Percentiles rank a stretch among this genome's conserved stretches.
Evolutionary conservation across 176 grass and related monocot species (phyloP).

Genomic region (Avena eriantha): DNA sequence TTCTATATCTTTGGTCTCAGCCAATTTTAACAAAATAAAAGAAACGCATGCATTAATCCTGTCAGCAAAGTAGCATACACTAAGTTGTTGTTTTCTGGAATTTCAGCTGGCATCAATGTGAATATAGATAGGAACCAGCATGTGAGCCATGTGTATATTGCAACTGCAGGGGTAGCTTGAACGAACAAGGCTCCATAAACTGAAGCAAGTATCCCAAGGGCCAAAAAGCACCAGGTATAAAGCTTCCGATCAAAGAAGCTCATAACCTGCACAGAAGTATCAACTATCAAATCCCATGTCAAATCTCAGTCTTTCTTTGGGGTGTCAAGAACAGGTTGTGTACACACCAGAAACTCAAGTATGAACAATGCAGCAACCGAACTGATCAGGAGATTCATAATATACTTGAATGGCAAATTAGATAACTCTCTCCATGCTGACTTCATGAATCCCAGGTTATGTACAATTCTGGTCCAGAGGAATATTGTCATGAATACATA

Average conservation of each 20-base stretch:
- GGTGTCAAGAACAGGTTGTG: conserved; percentile 23
- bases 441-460: conserved; percentile 69
- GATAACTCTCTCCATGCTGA: conserved; percentile 67
- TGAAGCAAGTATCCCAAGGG: conserved; percentile 68
- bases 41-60: conserved; percentile 15
- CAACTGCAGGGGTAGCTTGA: conserved; percentile 61
- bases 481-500: conserved; percentile 93
- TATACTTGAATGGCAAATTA: conserved; percentile 62
- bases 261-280: conserved; percentile 67
- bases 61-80: conserved; percentile 68
- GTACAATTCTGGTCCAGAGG: conserved; percentile 85
- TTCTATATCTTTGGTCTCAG: conserved; percentile 12
- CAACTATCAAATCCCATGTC: conserved; percentile 42
- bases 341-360: conserved; percentile 88
- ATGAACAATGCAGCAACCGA: conserved; percentile 66
- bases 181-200: conserved; percentile 50
- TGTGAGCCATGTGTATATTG: conserved; percentile 65
- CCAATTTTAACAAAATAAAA: conserved; percentile 23
- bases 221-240: conserved; percentile 92
- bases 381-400: conserved; percentile 67
- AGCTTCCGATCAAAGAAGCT: conserved; percentile 93
- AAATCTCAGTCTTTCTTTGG: conserved; percentile 37
- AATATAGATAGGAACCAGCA: conserved; percentile 95
- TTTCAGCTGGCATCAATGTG: conserved; percentile 99
- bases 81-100: conserved; percentile 94